Conservation (phyloP, 2,329 filamentous ascomycete genomes). For the Colletotrichum cordylinicola region DNA sequence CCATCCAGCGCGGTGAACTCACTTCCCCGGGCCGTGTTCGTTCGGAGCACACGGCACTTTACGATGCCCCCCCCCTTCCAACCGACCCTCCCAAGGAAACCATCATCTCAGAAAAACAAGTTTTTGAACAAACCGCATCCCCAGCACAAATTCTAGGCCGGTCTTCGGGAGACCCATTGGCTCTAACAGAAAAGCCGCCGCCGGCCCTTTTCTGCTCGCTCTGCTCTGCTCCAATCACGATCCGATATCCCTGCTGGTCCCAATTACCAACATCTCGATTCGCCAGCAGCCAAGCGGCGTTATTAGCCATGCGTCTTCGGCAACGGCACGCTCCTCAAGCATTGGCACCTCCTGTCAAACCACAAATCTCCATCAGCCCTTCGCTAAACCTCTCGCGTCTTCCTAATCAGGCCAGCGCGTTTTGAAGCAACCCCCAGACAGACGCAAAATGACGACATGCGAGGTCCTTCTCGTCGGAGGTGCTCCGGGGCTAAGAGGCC, state of each 20-base stretch:
- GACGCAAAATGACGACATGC: background rate
- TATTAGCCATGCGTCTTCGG: background rate
- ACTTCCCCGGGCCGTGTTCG: background rate
- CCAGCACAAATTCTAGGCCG: background rate
- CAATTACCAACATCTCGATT: background rate
- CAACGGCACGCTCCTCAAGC: background rate
- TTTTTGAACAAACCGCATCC: background rate
- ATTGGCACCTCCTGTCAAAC: slow-evolving; percentile 4
- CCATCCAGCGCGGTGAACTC: background rate
- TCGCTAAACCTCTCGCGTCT: background rate
- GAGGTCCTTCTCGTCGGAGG: background rate
- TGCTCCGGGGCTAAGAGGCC: background rate
- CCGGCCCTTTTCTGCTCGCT: background rate
- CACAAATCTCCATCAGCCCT: background rate
- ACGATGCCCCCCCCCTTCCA: background rate
- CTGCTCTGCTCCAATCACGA: background rate
- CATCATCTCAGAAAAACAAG: background rate
- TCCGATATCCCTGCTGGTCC: background rate
- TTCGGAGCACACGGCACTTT: background rate
- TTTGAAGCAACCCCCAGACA: background rate
- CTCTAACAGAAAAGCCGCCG: background rate
- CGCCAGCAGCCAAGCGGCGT: background rate
- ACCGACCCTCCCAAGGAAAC: background rate
- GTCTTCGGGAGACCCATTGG: background rate
- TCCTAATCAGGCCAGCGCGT: background rate